Base-by-base conservation (phyloP, 352 stramenopile species). In the Phytopythium helicoides region DNA sequence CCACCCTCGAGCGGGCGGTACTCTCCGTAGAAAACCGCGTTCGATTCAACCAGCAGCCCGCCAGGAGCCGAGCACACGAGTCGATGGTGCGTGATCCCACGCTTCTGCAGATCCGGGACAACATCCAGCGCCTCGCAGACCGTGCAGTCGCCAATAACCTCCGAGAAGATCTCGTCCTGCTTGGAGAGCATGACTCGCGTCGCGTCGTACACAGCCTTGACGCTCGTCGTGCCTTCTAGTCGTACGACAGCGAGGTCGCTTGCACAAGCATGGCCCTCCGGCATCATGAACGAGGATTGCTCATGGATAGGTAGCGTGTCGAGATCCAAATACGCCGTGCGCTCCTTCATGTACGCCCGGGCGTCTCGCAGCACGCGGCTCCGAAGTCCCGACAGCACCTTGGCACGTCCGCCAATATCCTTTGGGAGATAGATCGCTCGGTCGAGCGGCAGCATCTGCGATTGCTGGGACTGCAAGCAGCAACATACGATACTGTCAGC, bases 11-110 rank as follows among this genome's bases (percentile, higher is more conserved):
- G n/a, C n/a, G n/a, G n/a, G n/a, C n/a, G n/a, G n/a, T n/a, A n/a
- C n/a, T n/a, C n/a, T n/a, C n/a, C n/a, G n/a, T n/a, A n/a, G n/a
- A n/a, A n/a, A n/a, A n/a, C n/a, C n/a, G 58, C 56, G 25, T 73
- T 73, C 10, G 60, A 69, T 40, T 73, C 56, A 5, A 73, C 64
- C 31, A 66, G 64, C 41, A 58, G 47, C 0, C 59, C 64, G 14
- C 62, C 47, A 1, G 62, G 58, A 18, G 63, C 63, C 10, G 58
- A 64, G 26, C 63, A 47, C n/a, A 71, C 56, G 21, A 64, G 59
- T 9, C 58, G 58, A 19, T 62, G 58, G 25, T 68, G 63, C 0
- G 63, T 62, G 15, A 64, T 60, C 6, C 34, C 54, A 10, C 56
- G 42, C 35, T 64, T 56, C 1, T 33, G 18, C 0, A 52, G 15